Evolutionary conservation across 495 filamentous ascomycete genomes (phyloP).

Genomic region (Neurospora hispaniola): DNA sequence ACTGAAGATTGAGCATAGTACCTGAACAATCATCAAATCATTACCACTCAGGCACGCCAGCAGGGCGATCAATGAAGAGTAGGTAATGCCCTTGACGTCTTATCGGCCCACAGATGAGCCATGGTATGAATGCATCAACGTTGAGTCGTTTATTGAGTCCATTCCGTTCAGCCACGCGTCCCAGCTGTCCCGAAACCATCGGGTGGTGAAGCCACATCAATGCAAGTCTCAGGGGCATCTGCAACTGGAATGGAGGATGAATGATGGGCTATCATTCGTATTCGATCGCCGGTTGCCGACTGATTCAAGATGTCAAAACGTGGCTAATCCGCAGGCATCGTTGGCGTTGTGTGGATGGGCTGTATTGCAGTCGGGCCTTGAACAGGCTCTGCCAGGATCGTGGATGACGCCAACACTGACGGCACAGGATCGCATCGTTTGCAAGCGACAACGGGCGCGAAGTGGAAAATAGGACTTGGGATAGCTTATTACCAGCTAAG

Average conservation of each 20-base stretch:
- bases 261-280: not conserved
- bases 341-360: not conserved
- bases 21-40: not conserved
- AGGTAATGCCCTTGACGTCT: not conserved
- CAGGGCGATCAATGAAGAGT: not conserved
- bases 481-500: not conserved
- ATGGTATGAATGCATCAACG: not conserved
- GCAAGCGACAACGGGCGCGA: not conserved
- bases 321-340: not conserved
- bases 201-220: not conserved
- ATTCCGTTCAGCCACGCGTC: not conserved
- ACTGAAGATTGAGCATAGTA: not conserved
- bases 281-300: not conserved
- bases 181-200: not conserved
- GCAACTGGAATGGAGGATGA: not conserved
- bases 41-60: not conserved
- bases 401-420: not conserved
- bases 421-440: not conserved
- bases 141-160: not conserved
- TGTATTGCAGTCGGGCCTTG: not conserved
- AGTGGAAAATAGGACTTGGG: not conserved
- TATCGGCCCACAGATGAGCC: not conserved
- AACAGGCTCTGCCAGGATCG: not conserved
- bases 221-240: not conserved
- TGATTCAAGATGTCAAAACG: not conserved